Base-by-base conservation (phyloP, 2,329 filamentous ascomycete species). In the Hirsutella rhossiliensis region DNA sequence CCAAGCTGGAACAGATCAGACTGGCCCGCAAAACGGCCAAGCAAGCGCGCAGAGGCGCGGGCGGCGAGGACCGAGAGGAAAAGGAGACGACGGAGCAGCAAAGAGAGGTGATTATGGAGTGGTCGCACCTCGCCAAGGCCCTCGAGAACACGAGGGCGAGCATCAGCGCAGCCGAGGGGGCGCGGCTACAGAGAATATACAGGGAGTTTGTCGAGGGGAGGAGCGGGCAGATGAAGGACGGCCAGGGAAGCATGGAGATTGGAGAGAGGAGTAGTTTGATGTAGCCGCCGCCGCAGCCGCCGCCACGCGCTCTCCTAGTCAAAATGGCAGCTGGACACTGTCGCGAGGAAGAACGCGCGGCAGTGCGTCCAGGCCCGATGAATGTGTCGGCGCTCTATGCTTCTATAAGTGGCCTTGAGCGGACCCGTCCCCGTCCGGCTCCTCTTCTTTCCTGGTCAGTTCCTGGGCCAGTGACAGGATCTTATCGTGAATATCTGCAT, bases 171-270 rank as follows among this genome's bases (percentile, higher is more conserved):
- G 76, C 87, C 47, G 92, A 98, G 66, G 76, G 80, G 54, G 72
- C 68, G 48, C 71, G 90, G 47, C 63, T 98, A 51, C 73, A 78
- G 55, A 77, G 76, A 36, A 96, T 98, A 48, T 98, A 98, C 60
- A 72, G 75, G 15, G 92, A 98, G 65, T 98, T 98, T 69, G 82
- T 96, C 0, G 85, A 87, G 4, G 89, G 88, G 0, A 75, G 92
- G 53, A 95, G 89, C 62, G 92, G 92, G 8, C 89, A 97, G 68
- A 88, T 98, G 87, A 87, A 82, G 47, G 90, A 84, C 62, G 92
- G 92, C 2, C 87, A 97, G 64, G 88, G 85, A 0, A 85, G 84
- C 45, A 94, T 82, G 62, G 92, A 97, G 64, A 80, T 98, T 65
- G 92, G 92, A 8, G 92, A 89, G 13, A 73, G 92, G 59, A 90